Base-by-base conservation (phyloP, 2,329 filamentous ascomycete species). In the Colletotrichum echinochloae region DNA sequence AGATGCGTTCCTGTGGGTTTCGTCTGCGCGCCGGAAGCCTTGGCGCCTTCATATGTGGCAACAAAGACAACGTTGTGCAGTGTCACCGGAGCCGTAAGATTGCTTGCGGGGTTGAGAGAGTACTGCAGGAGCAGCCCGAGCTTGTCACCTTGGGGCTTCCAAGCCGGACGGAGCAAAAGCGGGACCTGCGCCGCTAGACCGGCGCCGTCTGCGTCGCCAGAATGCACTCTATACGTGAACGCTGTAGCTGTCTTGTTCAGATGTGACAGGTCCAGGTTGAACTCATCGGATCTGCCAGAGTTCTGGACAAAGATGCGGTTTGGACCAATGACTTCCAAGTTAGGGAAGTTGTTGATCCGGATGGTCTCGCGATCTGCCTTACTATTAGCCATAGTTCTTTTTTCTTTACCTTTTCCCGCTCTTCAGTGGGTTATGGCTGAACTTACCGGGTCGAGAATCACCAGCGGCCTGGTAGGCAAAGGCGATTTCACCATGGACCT, bases 231-330 rank as follows among this genome's bases (percentile, higher is more conserved):
- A 80, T 98, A 99, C 70, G 96, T 97, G 83, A 99, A 98, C 9
- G 92, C 95, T 8, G 95, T 90, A 0, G 91, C 88, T 1, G 93
- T 91, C 75, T 91, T 90, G 75, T 90, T 86, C 72, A 98, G 88
- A 77, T 91, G 90, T 18, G 90, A 86, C 8, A 96, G 82, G 72
- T 95, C 89, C 39, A 99, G 83, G 0, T 85, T 88, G 81, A 97
- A 99, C 77, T 95, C 91, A 69, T 97, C 95, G 4, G 92, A 87
- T 68, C 88, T 90, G 12, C 91, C 89, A 1, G 85, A 77, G 74
- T 94, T 92, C 39, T 91, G 89, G 61, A 98, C 90, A 81, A 98
- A 97, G 67, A 94, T 93, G 52, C 94, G 94, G 79, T 99, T 99
- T 1, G 95, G 94, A 0, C 94, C 95, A 66, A 99, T 95, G 76